These are phyloP conservation scores for Triglochin maritima DNA, from an alignment of 106 monocot species.

Conservation along the genomic window DNA sequence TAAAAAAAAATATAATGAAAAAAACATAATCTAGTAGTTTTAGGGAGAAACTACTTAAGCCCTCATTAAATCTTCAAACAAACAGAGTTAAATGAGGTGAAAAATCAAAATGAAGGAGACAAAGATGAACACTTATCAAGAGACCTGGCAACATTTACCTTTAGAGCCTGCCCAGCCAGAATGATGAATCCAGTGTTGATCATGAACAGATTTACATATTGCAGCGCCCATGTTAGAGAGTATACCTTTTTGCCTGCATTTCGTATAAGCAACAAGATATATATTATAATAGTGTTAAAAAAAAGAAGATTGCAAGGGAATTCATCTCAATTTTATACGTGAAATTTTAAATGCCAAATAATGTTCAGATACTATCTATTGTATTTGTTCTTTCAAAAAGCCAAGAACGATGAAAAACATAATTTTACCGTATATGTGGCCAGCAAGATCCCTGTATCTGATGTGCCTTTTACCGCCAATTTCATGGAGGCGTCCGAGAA, in stretches of 20 bases:
- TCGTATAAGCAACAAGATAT: constrained; percentile 3
- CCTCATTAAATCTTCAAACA: too few species aligned
- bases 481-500: constrained; percentile 84
- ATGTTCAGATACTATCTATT: too few species aligned
- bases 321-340: too few species aligned
- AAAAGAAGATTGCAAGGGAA: not conserved
- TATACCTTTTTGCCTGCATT: constrained; percentile 77
- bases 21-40: too few species aligned
- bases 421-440: constrained; percentile 69
- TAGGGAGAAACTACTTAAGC: too few species aligned
- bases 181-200: constrained; percentile 96
- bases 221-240: constrained; percentile 75
- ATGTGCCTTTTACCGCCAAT: constrained; percentile 85
- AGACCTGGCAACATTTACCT: constrained; percentile 29
- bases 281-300: not conserved
- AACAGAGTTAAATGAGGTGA: too few species aligned
- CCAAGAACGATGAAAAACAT: not conserved
- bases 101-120: too few species aligned
- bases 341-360: too few species aligned
- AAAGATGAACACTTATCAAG: too few species aligned
- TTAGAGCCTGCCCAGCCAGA: constrained; percentile 89
- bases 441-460: constrained; percentile 96
- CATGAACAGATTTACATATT: constrained; percentile 93
- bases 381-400: too few species aligned
- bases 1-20: too few species aligned